Conservation (phyloP, 2,329 filamentous ascomycete species). For the Claviceps africana region DNA sequence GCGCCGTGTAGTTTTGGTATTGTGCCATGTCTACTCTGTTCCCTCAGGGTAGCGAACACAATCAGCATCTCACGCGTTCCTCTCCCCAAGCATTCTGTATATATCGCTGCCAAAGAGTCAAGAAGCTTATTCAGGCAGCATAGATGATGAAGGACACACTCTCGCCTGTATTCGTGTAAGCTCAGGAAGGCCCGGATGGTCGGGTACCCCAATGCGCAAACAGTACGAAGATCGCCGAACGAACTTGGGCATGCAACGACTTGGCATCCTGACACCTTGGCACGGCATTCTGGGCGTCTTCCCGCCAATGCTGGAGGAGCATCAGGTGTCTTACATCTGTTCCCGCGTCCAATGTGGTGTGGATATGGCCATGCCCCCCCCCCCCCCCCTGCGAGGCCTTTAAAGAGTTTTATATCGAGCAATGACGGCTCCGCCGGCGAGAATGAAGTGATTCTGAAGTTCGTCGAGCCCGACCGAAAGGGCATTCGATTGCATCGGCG, state of each 20-base stretch:
- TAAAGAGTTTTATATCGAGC: too few relatives aligned
- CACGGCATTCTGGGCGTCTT: neutral
- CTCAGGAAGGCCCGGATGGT: neutral
- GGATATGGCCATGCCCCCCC: neutral
- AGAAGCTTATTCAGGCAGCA: neutral
- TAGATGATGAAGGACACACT: neutral
- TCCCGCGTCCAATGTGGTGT: neutral
- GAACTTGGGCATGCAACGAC: too few relatives aligned
- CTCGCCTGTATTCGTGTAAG: neutral
- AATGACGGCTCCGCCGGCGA: too few relatives aligned
- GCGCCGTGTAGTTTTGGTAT: neutral
- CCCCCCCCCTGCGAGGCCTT: too few relatives aligned
- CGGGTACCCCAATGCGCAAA: neutral
- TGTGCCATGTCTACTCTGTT: neutral
- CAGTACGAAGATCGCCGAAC: neutral
- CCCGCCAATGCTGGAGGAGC: neutral
- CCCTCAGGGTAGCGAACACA: neutral
- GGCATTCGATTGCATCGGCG: too few relatives aligned
- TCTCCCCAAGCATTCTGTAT: neutral
- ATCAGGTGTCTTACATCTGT: neutral
- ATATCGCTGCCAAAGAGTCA: neutral
- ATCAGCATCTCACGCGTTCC: neutral
- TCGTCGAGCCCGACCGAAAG: too few relatives aligned
- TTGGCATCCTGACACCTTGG: too few relatives aligned
- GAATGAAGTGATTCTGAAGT: too few relatives aligned